Evolutionary conservation across 2,329 filamentous ascomycete genomes (phyloP), one percentile per base, ranked within the genome.

Genomic region (Diaporthe citri): DNA sequence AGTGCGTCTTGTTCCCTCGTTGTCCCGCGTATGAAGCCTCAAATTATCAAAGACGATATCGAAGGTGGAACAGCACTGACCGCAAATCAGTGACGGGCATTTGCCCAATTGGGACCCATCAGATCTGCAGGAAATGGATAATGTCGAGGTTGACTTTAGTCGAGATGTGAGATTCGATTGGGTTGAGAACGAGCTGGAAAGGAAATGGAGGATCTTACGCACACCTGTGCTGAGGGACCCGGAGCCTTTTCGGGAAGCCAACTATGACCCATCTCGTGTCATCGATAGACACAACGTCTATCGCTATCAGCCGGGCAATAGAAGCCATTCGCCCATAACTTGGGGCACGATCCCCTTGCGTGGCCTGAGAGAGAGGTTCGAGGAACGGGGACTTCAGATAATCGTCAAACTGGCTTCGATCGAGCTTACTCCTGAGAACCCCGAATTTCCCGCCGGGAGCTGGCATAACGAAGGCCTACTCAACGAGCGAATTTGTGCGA

Each of bases 401-500:
- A 90, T 93, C 72, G 87, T 92, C 71, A 93, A 93, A 80, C 82
- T 94, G 15, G 87, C 90, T 20, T 90, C 88, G 64, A 90, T 93
- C 59, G 86, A 92, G 39, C 85, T 93, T 0, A 90, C 87, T 0
- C 91, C 91, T 0, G 88, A 90, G 25, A 87, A 90, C 2, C 89
- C 91, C 0, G 79, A 79, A 0, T 93, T 90, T 76, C 81, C 82
- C 0, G 88, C 88, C 22, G 89, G 89, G 0, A 83, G 82, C 1
- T 91, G 89, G 87, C 89, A 91, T 77, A 79, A 90, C 2, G 90
- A 91, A 76, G 89, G 90, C 25, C 83, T 84, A 76, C 77, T 86
- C 10, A 93, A 93, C 78, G 92, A 94, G 80, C 89, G 88, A 76
- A 92, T 94, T 51, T 88, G 87, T 77, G 90, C 90, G 0, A 91